Percentiles rank a stretch among this genome's conserved stretches.
These are phyloP conservation scores for Pharnaceum exiguum DNA, from an alignment of 148 eudicot species.

Conservation along the genomic window DNA sequence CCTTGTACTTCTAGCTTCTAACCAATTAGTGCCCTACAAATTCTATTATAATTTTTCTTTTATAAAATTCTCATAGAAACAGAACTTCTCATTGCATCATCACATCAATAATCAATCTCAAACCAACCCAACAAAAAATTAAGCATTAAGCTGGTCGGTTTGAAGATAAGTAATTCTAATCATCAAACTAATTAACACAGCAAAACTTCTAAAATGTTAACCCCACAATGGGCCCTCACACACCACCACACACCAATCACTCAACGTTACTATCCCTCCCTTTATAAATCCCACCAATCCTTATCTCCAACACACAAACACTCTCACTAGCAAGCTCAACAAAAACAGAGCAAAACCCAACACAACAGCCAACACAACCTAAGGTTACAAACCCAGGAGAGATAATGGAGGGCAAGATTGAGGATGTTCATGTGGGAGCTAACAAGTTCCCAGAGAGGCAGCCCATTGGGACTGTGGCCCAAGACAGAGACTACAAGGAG, in stretches of 20 bases:
- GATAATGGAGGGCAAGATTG: slow-evolving; percentile 53
- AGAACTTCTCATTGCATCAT: no score
- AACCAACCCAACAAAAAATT: background rate
- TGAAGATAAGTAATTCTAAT: slow-evolving; percentile 21
- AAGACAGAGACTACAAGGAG: slow-evolving; percentile 66
- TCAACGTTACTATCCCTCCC: background rate
- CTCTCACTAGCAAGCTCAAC: background rate
- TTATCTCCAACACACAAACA: slow-evolving; percentile 5
- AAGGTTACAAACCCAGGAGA: background rate
- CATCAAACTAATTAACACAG: background rate
- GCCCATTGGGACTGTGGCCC: slow-evolving; percentile 62
- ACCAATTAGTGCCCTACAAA: no score
- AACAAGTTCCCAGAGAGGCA: slow-evolving; percentile 61
- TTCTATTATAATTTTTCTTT: no score
- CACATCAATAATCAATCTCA: background rate
- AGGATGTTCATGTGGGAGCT: slow-evolving; percentile 59
- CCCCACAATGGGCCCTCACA: slow-evolving; percentile 14
- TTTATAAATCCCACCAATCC: slow-evolving; percentile 24
- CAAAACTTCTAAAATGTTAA: no score
- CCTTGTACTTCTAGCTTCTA: no score
- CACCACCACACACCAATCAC: slow-evolving; percentile 9
- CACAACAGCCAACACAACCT: background rate
- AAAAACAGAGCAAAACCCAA: background rate
- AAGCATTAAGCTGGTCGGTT: slow-evolving; percentile 23
- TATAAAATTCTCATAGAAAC: no score